These are phyloP conservation scores for Fomitiporia mediterranea DNA, from an alignment of 1,284 basidiomycete genomes.

Conservation along the genomic window DNA sequence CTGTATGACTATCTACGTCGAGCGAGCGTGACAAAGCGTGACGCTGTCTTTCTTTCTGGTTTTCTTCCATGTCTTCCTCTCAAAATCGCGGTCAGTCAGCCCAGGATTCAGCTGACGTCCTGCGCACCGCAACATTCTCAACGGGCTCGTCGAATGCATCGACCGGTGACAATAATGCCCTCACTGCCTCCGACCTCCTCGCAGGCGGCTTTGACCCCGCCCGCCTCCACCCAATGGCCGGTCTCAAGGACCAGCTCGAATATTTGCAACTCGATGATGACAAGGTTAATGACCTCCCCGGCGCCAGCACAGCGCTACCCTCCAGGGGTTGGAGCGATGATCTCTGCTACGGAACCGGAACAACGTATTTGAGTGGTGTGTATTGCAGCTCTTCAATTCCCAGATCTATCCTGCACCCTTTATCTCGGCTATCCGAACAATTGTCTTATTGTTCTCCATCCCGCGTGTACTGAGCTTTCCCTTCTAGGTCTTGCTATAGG, in stretches of 20 bases:
- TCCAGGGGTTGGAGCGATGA: slow-evolving; percentile 99
- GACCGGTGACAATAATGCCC: slow-evolving; percentile 45
- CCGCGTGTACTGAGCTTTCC: slow-evolving; percentile 62
- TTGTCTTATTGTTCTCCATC: slow-evolving; percentile 68
- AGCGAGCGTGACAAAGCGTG: background rate
- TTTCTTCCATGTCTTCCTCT: slow-evolving; percentile 17
- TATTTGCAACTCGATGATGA: slow-evolving; percentile 92
- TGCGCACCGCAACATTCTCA: slow-evolving; percentile 55
- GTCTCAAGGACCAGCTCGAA: slow-evolving; percentile 84
- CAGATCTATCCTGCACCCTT: slow-evolving; percentile 58
- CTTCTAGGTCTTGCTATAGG: slow-evolving; percentile 86
- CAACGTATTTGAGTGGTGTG: slow-evolving; percentile 96
- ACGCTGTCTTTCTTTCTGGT: slow-evolving; percentile 3
- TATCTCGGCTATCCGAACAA: slow-evolving; percentile 36
- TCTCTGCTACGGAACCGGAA: slow-evolving; percentile 98
- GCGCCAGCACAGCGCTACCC: slow-evolving; percentile 81
- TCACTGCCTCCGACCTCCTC: slow-evolving; percentile 81
- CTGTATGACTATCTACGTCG: too few species aligned
- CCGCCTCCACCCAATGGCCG: slow-evolving; percentile 86
- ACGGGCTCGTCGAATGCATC: slow-evolving; percentile 34
- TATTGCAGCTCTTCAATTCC: slow-evolving; percentile 44
- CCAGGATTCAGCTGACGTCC: slow-evolving; percentile 44
- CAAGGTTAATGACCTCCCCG: slow-evolving; percentile 83
- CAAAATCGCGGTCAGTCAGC: slow-evolving; percentile 25
- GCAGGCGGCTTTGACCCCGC: slow-evolving; percentile 83